Evolutionary conservation across 2,329 filamentous ascomycete genomes (phyloP).

Genomic region (Thielaviopsis populi): DNA sequence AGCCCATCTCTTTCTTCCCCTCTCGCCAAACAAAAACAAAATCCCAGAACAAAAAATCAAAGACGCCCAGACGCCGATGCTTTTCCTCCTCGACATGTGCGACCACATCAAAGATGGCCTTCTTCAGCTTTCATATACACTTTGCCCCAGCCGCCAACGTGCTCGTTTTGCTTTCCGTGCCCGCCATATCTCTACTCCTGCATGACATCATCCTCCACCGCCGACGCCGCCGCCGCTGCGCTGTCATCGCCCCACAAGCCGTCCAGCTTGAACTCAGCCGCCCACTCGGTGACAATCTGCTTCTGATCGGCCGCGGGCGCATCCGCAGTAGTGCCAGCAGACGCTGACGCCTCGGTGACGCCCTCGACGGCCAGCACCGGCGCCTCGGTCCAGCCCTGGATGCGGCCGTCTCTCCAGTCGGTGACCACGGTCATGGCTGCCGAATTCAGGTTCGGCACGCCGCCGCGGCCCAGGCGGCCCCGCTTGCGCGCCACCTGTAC

Average conservation of each 20-base stretch:
- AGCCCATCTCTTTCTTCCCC: conserved; percentile 15
- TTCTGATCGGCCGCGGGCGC: conserved; percentile 52
- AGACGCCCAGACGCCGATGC: conserved; percentile 19
- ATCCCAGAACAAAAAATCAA: conserved; percentile 19
- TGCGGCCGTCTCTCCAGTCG: conserved; percentile 92
- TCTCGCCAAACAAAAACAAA: conserved; percentile 11
- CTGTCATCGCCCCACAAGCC: conserved; percentile 57
- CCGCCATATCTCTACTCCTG: conserved; percentile 28
- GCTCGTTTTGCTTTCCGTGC: too few species aligned
- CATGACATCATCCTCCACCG: conserved; percentile 33
- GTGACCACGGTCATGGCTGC: conserved; percentile 87
- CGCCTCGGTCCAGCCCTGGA: conserved; percentile 79
- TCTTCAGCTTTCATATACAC: conserved; percentile 6
- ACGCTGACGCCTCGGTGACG: conserved; percentile 20
- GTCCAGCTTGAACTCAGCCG: conserved; percentile 87
- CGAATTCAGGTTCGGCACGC: conserved; percentile 72
- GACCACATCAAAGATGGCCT: not conserved
- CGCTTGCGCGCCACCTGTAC: conserved; percentile 90
- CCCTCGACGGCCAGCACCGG: conserved; percentile 48
- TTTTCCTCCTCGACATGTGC: conserved; percentile 13
- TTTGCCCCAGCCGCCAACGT: not conserved
- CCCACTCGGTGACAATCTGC: conserved; percentile 83
- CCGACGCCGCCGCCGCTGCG: conserved; percentile 22
- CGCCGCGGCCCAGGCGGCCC: conserved; percentile 73
- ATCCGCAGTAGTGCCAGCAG: conserved; percentile 27